phyloP scores from a whole-genome alignment of 2,329 filamentous ascomycete genomes.

The Colletotrichum sojae region DNA sequence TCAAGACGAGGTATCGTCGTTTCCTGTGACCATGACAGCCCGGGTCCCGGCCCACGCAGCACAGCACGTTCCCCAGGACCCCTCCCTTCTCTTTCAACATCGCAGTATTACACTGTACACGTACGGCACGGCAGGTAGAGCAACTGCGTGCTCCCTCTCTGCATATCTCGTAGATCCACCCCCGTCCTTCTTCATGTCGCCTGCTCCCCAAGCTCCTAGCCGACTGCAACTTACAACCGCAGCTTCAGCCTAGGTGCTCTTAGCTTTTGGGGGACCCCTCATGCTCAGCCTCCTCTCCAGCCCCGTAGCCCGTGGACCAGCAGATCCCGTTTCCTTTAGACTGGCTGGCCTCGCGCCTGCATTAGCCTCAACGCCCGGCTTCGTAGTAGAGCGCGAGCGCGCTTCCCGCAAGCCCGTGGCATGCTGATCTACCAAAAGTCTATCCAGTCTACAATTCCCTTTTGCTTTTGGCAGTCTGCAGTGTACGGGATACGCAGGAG shows the following conservation, averaged over 20 bases:
- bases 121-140: too few species aligned
- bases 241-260: neutral
- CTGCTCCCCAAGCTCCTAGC: conserved; percentile 23
- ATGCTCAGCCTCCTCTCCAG: neutral
- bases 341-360: conserved; percentile 24
- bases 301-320: too few species aligned
- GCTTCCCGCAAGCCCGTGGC: conserved; percentile 1
- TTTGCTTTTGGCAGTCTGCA: neutral
- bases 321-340: neutral
- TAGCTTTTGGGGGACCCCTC: neutral
- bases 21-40: conserved; percentile 29
- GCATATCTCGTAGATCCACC: conserved; percentile 34
- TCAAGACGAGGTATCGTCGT: conserved; percentile 27
- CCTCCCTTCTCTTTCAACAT: neutral
- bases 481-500: neutral
- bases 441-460: too few species aligned
- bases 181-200: conserved; percentile 30
- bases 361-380: conserved; percentile 9
- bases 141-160: neutral
- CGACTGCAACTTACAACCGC: conserved; percentile 21
- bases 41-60: conserved; percentile 3
- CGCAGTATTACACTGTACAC: too few species aligned
- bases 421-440: too few species aligned
- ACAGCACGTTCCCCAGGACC: conserved; percentile 1
- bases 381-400: neutral